These are phyloP conservation scores for Reutealis trisperma DNA, from an alignment of 345 rosid genomes.

Conservation along the genomic window DNA sequence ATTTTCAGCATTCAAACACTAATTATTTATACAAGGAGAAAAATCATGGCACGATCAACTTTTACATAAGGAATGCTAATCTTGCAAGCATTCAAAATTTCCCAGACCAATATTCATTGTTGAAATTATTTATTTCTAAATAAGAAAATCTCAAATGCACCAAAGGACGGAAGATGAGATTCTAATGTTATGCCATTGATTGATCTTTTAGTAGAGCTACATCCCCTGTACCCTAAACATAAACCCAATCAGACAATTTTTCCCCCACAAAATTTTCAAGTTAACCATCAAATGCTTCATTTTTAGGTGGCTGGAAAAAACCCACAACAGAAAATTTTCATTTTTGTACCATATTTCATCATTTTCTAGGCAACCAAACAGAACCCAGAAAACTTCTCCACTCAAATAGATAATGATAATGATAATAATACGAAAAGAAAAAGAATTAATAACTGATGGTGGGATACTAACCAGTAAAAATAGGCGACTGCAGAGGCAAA, in stretches of 20 bases:
- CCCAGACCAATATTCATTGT: neutral
- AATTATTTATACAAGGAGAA: neutral
- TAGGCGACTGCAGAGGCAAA: neutral
- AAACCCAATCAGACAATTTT: neutral
- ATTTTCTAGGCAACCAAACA: slow-evolving; percentile 14
- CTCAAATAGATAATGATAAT: neutral
- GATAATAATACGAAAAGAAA: neutral
- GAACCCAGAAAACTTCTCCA: slow-evolving; percentile 7
- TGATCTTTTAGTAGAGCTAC: neutral
- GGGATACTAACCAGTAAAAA: slow-evolving; percentile 21
- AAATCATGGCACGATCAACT: too few species aligned
- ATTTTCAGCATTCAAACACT: neutral
- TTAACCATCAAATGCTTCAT: slow-evolving; percentile 15
- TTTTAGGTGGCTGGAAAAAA: neutral
- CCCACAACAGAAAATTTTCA: neutral
- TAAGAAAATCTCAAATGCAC: neutral
- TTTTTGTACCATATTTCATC: neutral
- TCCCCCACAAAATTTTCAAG: neutral
- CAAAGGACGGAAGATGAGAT: too few species aligned
- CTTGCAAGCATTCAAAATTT: neutral
- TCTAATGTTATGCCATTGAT: too few species aligned
- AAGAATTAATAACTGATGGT: neutral
- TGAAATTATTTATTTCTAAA: neutral
- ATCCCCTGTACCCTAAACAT: neutral
- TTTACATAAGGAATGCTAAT: neutral